Conservation (phyloP, 352 stramenopile species). For the Albugo candida region DNA sequence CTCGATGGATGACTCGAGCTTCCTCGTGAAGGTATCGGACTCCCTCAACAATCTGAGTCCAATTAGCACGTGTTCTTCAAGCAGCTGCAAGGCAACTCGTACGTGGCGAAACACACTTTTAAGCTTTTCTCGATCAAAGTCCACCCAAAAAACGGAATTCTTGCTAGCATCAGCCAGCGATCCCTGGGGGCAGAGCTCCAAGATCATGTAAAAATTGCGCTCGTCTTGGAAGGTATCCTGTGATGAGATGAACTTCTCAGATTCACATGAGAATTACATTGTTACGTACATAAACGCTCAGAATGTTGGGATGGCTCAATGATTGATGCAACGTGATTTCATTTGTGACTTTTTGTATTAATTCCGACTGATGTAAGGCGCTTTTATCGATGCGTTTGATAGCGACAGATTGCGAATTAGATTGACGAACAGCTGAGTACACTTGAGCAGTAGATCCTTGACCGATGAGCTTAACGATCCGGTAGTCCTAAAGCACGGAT, state of each 20-base stretch:
- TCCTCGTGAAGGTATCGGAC: neutral
- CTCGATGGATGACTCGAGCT: conserved; percentile 30
- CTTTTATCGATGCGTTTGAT: conserved; percentile 77
- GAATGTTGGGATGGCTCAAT: conserved; percentile 28
- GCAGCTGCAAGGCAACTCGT: neutral
- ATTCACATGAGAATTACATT: neutral
- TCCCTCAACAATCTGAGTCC: too few relatives aligned
- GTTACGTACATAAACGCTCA: conserved; percentile 19
- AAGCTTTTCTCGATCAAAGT: conserved; percentile 1
- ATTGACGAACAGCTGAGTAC: neutral
- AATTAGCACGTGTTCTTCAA: too few relatives aligned
- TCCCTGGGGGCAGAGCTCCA: conserved; percentile 35
- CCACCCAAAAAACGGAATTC: neutral
- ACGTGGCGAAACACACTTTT: conserved; percentile 3
- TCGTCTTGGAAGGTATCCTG: conserved; percentile 49
- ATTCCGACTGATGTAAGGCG: conserved; percentile 27
- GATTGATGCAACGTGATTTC: conserved; percentile 51
- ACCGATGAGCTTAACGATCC: neutral
- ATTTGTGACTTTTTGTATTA: conserved; percentile 37
- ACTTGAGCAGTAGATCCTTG: neutral
- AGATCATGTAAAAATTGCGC: conserved; percentile 53
- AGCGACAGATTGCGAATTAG: conserved; percentile 19
- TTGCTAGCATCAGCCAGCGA: conserved; percentile 19
- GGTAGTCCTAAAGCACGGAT: too few relatives aligned
- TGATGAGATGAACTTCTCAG: neutral